Base-by-base conservation (phyloP, 2,329 filamentous ascomycete species). In the Fusarium pilosicola region DNA sequence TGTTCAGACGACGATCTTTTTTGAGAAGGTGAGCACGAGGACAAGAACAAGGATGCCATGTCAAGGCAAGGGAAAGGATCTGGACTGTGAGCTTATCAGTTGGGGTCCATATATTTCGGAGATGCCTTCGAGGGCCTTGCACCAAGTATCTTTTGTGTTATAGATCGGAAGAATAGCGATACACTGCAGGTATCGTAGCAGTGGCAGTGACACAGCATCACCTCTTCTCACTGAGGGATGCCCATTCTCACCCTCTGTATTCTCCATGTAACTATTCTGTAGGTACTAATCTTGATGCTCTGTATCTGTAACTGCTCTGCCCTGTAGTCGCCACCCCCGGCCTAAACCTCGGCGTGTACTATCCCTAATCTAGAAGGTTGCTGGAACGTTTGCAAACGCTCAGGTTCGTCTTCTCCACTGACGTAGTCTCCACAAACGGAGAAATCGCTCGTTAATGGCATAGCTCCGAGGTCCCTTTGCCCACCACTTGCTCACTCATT, bases 321-420 rank as follows among this genome's bases (percentile, higher is more conserved):
- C 32, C 30, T 32, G 28, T 22, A 32, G 48, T 71, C 34, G 56
- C 68, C 69, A 71, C 68, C 55, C 68, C 66, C 75, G 74, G 76
- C 73, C 63, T 41, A 69, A 70, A 57, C 74, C 66, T 67, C 74
- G 68, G 76, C 66, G 26, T 49, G 64, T 62, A 46, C 76, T 67
- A 71, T 68, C 22, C 76, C 76, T 63, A n/a, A 72, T 78, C 58
- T 69, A 74, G 76, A 74, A 78, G 76, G 76, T 77, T 77, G 69
- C 74, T 75, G 76, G 76, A 78, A 78, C 76, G 71, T 77, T 70
- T 75, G 65, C 45, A 45, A 62, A 41, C 44, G 63, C 51, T 54
- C 34, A 28, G 24, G 14, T 39, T 39, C 10, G 18, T 22, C 24
- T 45, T 36, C 64, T 62, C 65, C 64, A 68, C 64, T 68, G 64